Evolutionary conservation across 2,329 filamentous ascomycete genomes (phyloP), one percentile per base, ranked within the genome.

Genomic region (Trichoderma lentiforme): DNA sequence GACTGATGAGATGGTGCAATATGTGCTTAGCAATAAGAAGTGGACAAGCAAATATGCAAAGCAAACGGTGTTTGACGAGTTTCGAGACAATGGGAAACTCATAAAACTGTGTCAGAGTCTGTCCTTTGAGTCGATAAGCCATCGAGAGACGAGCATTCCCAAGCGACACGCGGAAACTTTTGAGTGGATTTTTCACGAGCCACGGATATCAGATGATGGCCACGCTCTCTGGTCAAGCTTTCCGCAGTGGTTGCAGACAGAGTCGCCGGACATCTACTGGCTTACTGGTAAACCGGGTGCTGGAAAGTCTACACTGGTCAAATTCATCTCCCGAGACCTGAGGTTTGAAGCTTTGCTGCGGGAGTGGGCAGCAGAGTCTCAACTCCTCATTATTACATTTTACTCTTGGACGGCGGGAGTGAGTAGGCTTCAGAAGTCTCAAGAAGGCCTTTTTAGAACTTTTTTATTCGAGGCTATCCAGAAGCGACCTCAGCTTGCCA

Each of bases 61-160:
- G 47, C 9, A 14, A 24, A 6, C 47, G 0, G 47, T 21, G 21
- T 6, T 51, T 7, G 11, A 24, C 11, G 3, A 51, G 47, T 1
- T 0, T 2, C n/a, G 6, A 0, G 47, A 51, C n/a, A 3, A 6
- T 1, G n/a, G 3, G 9, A 51, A 21, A 1, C 47, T 24, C 5
- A 3, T 0, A 51, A 51, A 21, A 24, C 2, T 51, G 5, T 6
- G 9, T 6, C 47, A 51, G n/a, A 51, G 47, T 51, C 21, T 51
- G 1, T 3, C 6, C 2, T 51, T 51, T 2, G n/a, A 51, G 5
- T 51, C 21, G 0, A 51, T 51, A 24, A 51, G n/a, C 47, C n/a
- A 51, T 7, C 47, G 47, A 24, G 47, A 51, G 11, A 2, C 1
- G 2, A 3, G n/a, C 2, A 24, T 51, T 51, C 47, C n/a, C 1